These are phyloP conservation scores for Monosporascus ibericus DNA, from an alignment of 2,329 filamentous ascomycete genomes.

Conservation along the genomic window DNA sequence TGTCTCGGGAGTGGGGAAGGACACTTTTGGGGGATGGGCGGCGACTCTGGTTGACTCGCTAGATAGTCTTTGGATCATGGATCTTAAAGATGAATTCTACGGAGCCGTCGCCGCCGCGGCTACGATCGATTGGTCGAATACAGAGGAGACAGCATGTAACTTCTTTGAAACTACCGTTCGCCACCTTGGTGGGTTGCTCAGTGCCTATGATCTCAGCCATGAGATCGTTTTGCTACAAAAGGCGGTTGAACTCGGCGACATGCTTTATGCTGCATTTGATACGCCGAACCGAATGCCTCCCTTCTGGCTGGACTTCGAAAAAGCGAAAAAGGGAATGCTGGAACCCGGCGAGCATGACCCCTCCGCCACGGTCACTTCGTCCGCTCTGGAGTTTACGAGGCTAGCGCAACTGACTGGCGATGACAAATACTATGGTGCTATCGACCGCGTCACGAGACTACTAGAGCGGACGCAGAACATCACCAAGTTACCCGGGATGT, in stretches of 20 bases:
- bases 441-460: conserved; percentile 63
- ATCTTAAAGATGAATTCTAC: conserved; percentile 48
- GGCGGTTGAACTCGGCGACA: conserved; percentile 39
- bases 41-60: conserved; percentile 55
- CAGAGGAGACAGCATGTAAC: conserved; percentile 31
- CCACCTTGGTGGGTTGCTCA: conserved; percentile 38
- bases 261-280: conserved; percentile 42
- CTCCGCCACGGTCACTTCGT: conserved; percentile 41
- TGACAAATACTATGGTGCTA: conserved; percentile 64
- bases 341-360: conserved; percentile 14
- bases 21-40: conserved; percentile 40
- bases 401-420: conserved; percentile 62
- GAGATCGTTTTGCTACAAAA: conserved; percentile 36
- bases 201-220: conserved; percentile 39
- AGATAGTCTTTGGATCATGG: conserved; percentile 60
- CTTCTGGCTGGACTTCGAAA: conserved; percentile 1
- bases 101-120: conserved; percentile 43
- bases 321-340: not conserved
- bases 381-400: conserved; percentile 63
- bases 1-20: conserved; percentile 38
- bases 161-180: conserved; percentile 43
- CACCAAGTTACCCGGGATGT: conserved; percentile 66
- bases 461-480: conserved; percentile 58
- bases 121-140: conserved; percentile 43
- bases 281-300: conserved; percentile 42